A percentile compares a stretch with the other conserved stretches of the same genome.
Evolutionary conservation across 2,329 filamentous ascomycete species (phyloP).

Genomic region (Fusarium metavorans): DNA sequence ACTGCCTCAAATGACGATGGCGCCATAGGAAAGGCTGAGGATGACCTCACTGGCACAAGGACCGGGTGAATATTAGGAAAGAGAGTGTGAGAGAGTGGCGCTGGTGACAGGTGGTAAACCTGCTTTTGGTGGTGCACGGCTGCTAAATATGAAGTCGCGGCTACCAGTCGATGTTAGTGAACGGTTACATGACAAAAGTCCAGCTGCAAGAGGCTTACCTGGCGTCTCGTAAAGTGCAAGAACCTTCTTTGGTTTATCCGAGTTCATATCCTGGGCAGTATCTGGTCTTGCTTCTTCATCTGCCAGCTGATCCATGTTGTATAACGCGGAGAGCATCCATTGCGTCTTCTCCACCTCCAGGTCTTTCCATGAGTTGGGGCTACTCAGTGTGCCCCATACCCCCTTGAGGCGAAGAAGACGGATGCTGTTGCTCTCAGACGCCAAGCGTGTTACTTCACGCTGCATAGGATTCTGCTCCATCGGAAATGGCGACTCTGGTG

Average conservation of each 20-base stretch:
- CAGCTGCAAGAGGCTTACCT: not conserved
- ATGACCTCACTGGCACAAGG: slow-evolving; percentile 53
- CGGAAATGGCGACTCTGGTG: not conserved
- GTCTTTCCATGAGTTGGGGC: not conserved
- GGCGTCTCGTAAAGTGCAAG: slow-evolving; percentile 33
- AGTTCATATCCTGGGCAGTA: slow-evolving; percentile 42
- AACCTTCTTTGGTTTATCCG: slow-evolving; percentile 17
- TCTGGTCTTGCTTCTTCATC: not conserved
- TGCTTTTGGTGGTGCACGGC: slow-evolving; percentile 27
- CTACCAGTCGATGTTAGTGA: slow-evolving; percentile 4
- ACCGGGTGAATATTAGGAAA: slow-evolving; percentile 58
- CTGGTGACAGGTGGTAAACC: slow-evolving; percentile 28
- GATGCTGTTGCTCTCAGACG: slow-evolving; percentile 14
- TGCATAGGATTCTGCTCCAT: slow-evolving; percentile 20
- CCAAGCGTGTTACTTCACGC: slow-evolving; percentile 8
- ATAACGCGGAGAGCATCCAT: slow-evolving; percentile 72
- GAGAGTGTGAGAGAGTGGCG: slow-evolving; percentile 41
- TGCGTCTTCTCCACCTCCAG: slow-evolving; percentile 66
- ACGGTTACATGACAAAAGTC: fast-evolving
- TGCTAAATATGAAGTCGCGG: slow-evolving; percentile 27
- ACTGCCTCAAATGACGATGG: slow-evolving; percentile 61
- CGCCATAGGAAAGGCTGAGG: slow-evolving; percentile 53
- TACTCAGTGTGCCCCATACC: not conserved
- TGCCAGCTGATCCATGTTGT: slow-evolving; percentile 51
- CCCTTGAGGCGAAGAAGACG: slow-evolving; percentile 21